Base-by-base conservation (phyloP, 2,329 filamentous ascomycete species). In the Aspergillus sp. region DNA sequence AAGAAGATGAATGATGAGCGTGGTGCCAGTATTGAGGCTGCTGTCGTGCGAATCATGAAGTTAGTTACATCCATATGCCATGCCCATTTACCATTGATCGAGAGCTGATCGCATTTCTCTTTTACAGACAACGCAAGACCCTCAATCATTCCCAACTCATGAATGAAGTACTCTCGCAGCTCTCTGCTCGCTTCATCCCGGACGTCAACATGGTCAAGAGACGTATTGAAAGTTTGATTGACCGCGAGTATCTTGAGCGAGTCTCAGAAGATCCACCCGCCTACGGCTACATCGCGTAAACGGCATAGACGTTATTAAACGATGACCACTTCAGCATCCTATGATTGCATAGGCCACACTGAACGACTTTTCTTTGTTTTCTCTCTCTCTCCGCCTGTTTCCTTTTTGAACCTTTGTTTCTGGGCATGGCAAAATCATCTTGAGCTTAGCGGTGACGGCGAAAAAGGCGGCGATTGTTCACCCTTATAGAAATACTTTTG, bases 21-120 rank as follows among this genome's bases (percentile, higher is more conserved):
- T 34, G 68, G 64, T 7, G 68, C 68, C n/a, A 67, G 64, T 30
- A 75, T 77, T 36, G 74, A 77, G 47, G 74, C 74, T 28, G 74
- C 74, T 11, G 59, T 77, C 45, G 74, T 77, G 12, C 65, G 74
- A 8, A 76, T 74, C 44, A 77, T 77, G 74, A 77, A 77, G 69
- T 74, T 62, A 42, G 65, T 53, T 38, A 19, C 11, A 19, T 12
- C 42, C 35, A 37, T 36, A 3, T 35, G 7, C 35, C 32, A 40
- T 28, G 12, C 34, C 6, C 12, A 29, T 13, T 5, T 27, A 33
- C 11, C 2, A 27, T 19, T 2, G 27, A 7, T 29, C 4, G 29
- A 12, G 44, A 44, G 8, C 37, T 48, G 46, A 45, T 41, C 37
- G 30, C 19, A 19, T 19, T 19, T 19, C 19, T 4, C 19, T 19